Percentiles rank a stretch among this genome's conserved stretches.
Conservation (phyloP, 208 protist species). For the Trypanosoma avium region DNA sequence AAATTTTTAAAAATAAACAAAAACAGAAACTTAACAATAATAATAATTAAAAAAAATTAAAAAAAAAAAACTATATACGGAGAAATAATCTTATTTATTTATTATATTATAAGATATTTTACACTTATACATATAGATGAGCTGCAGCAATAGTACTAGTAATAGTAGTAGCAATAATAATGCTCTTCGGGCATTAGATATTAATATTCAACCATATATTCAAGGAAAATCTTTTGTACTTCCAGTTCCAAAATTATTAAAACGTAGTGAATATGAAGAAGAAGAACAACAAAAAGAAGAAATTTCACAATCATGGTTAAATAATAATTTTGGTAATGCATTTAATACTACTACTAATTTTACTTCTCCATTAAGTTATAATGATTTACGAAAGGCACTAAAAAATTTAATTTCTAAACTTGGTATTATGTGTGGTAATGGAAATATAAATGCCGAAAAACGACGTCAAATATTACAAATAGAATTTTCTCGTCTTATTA, state of each 20-base stretch:
- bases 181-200: constrained; percentile 11
- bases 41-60: too few relatives aligned
- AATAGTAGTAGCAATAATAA: neutral
- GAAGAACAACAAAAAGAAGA: neutral
- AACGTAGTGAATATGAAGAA: neutral
- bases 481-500: constrained; percentile 8
- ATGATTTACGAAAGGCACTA: constrained; percentile 13
- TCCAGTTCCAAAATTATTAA: neutral
- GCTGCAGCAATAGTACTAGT: neutral
- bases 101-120: neutral
- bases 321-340: too few relatives aligned
- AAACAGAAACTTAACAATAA: neutral
- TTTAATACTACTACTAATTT: neutral
- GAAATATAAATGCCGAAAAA: neutral
- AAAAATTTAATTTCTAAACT: constrained; percentile 1
- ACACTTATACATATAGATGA: neutral
- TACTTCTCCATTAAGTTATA: constrained; percentile 15
- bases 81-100: neutral
- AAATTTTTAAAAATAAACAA: too few relatives aligned
- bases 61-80: too few relatives aligned
- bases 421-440: constrained; percentile 3
- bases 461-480: neutral
- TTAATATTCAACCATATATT: constrained; percentile 5
- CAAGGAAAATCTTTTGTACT: neutral
- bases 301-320: neutral